Conservation (phyloP, 2,329 filamentous ascomycete species). For the Elsinoe perseae region DNA sequence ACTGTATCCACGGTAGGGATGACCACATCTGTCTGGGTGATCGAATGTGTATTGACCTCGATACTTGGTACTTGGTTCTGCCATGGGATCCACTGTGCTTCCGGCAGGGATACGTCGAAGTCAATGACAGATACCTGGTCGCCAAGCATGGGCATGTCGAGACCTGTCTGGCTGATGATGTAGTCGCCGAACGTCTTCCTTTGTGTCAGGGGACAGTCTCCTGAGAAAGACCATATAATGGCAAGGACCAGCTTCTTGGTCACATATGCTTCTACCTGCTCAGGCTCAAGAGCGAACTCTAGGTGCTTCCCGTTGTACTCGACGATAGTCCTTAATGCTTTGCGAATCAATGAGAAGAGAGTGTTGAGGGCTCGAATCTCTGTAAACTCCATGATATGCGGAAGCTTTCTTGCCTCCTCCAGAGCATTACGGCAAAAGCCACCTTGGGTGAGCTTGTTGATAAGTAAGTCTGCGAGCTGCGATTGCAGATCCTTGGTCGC, state of each 20-base stretch:
- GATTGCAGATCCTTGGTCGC: conserved; percentile 69
- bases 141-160: conserved; percentile 74
- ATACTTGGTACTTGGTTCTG: conserved; percentile 88
- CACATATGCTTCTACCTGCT: conserved; percentile 81
- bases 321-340: conserved; percentile 81
- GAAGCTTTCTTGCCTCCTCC: conserved; percentile 65
- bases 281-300: conserved; percentile 85
- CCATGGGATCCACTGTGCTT: conserved; percentile 86
- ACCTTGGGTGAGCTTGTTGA: conserved; percentile 66
- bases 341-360: conserved; percentile 90
- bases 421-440: conserved; percentile 74
- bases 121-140: conserved; percentile 81
- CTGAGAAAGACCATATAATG: conserved; percentile 90
- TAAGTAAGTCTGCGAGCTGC: conserved; percentile 70
- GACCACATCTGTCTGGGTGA: conserved; percentile 96
- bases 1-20: conserved; percentile 97
- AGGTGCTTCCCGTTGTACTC: conserved; percentile 94
- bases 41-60: conserved; percentile 96
- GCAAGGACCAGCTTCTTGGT: conserved; percentile 91
- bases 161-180: conserved; percentile 71
- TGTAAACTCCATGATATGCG: conserved; percentile 98
- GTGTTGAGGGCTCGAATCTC: conserved; percentile 83
- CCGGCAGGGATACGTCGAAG: conserved; percentile 81
- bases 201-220: conserved; percentile 82
- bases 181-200: conserved; percentile 85